Conservation (phyloP, 2,329 filamentous ascomycete species). For the Zopfia rhizophila region DNA sequence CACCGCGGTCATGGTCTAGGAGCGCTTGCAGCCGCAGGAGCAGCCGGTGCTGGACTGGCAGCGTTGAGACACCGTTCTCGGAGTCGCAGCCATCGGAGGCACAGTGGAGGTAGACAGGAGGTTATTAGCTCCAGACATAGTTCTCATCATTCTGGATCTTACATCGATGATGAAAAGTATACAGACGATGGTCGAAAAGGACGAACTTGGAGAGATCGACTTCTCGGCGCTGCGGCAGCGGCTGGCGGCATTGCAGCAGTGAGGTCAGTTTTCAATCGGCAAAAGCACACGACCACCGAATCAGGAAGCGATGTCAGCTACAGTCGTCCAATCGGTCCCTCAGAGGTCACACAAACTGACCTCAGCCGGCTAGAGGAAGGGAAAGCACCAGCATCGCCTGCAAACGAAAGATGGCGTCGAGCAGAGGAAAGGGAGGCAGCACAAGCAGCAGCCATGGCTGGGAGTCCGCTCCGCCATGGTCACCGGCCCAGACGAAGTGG, state of each 20-base stretch:
- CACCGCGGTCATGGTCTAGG: conserved; percentile 53
- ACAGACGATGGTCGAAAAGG: conserved; percentile 38
- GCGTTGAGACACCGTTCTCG: conserved; percentile 58
- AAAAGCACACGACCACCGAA: conserved; percentile 54
- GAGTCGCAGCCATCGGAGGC: conserved; percentile 42
- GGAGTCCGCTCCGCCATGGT: conserved; percentile 59
- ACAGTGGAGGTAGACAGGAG: conserved; percentile 36
- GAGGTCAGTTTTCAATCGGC: conserved; percentile 68
- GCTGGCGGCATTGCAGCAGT: conserved; percentile 53
- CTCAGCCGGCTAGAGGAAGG: conserved; percentile 64
- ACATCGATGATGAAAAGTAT: conserved; percentile 57
- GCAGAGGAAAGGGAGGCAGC: conserved; percentile 52
- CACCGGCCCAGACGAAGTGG: conserved; percentile 47
- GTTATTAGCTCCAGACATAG: conserved; percentile 48
- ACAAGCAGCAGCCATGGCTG: conserved; percentile 48
- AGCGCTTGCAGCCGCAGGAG: conserved; percentile 64
- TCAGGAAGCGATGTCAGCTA: conserved; percentile 65
- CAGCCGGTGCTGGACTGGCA: conserved; percentile 67
- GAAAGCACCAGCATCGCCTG: conserved; percentile 60
- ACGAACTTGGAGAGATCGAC: conserved; percentile 57
- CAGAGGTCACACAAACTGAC: conserved; percentile 59
- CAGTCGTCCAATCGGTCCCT: conserved; percentile 60
- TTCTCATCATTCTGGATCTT: conserved; percentile 47
- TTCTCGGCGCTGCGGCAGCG: conserved; percentile 57
- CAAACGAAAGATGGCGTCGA: conserved; percentile 47